Evolutionary conservation across 2,329 filamentous ascomycete species (phyloP), one percentile per base, ranked within the genome.

Genomic region (Phyllosticta citriasiana): DNA sequence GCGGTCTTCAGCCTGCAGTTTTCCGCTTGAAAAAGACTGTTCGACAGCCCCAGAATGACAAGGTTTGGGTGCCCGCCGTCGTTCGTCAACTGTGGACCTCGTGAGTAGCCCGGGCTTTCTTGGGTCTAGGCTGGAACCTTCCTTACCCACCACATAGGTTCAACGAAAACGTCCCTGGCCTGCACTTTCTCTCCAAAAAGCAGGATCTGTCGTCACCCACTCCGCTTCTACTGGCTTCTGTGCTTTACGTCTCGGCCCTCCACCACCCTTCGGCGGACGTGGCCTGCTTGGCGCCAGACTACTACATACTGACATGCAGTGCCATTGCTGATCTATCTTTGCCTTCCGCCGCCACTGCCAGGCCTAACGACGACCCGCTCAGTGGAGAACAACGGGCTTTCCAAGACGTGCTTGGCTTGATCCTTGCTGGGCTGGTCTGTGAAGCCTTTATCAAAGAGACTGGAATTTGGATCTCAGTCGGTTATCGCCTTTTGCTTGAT

Each of bases 141-240:
- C 16, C 14, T 50, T 8, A 24, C 26, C n/a, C 12, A 62, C 53
- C 22, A n/a, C 7, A 24, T 53, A 78, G 74, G 4, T 79, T 79
- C 57, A 73, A 79, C 61, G 74, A 76, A 33, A 75, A 72, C 35
- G 77, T 78, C 72, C 76, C 75, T 0, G 75, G 75, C 0, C 65
- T 79, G 2, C 77, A 79, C 63, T 79, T 79, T 57, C 69, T 79
- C 10, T 76, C 77, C 0, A 72, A 70, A 22, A 77, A 74, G 33
- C 73, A 76, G 64, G 75, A 69, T 0, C 78, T 78, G 30, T 78
- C 76, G 0, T 70, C 72, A 0, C 77, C 77, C 0, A 72, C 71
- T 14, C 77, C 77, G 1, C 67, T 79, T 1, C 69, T 79, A 9
- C 66, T 79, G 5, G 76, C 76, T 2, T 72, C 77, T 0, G 78